Conservation (phyloP, 2,329 filamentous ascomycete species). For the Calonectria montana region DNA sequence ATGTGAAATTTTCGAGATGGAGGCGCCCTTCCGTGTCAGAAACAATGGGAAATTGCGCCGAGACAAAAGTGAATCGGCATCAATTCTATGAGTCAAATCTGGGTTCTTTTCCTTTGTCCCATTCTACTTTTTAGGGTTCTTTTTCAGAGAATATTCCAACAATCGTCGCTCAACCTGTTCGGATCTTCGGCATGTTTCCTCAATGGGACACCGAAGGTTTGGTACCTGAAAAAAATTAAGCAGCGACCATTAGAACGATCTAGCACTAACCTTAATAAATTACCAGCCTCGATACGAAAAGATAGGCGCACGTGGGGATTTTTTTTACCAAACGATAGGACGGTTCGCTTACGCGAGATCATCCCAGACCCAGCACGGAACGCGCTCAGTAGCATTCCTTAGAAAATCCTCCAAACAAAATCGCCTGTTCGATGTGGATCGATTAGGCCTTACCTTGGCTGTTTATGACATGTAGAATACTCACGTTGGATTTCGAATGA, state of each 20-base stretch:
- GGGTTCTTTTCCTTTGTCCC: background rate
- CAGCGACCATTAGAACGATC: background rate
- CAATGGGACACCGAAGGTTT: background rate
- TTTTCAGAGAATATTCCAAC: background rate
- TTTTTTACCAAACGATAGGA: background rate
- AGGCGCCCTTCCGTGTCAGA: background rate
- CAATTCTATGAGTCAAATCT: background rate
- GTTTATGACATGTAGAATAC: no score
- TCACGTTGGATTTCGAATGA: no score
- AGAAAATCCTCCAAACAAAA: background rate
- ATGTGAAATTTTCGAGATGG: background rate
- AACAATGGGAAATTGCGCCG: background rate
- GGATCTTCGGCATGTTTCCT: background rate
- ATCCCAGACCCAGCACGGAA: background rate
- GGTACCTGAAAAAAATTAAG: background rate
- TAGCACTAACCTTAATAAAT: constrained; percentile 5
- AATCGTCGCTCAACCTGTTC: background rate
- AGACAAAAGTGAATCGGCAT: background rate
- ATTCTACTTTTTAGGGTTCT: background rate
- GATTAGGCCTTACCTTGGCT: no score
- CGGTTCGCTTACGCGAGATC: background rate
- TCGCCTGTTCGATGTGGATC: background rate
- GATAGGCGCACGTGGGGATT: background rate
- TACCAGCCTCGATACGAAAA: background rate
- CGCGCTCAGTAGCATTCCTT: background rate